Base-by-base conservation (phyloP, 1,284 basidiomycete species). In the Anthracocystis walkeri region DNA sequence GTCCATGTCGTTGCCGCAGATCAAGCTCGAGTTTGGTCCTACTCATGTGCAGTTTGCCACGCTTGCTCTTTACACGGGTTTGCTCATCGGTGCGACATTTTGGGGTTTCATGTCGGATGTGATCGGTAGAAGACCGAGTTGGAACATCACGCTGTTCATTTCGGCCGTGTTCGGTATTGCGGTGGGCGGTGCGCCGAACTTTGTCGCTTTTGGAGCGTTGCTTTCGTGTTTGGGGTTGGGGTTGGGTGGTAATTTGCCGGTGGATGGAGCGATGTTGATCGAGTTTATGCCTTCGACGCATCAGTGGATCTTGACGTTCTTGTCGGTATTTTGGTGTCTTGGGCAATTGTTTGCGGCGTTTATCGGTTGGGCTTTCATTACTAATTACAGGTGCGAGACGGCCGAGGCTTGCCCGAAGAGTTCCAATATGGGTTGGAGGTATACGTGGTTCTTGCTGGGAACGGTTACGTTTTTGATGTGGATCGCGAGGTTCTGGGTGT, bases 301-400 rank as follows among this genome's bases (percentile, higher is more conserved):
- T 54, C 59, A 90, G 87, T 90, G 89, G 88, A 88, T 90, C 40
- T 84, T 91, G 48, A 91, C 90, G 0, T 85, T 91, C n/a, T 87
- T 91, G 0, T 90, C 89, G 10, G 87, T 88, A 29, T 91, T 89
- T 88, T 91, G 90, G 90, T 89, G 89, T 18, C 78, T 90, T 23
- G 90, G 90, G 1, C 89, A 90, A 74, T 85, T 90, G 29, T 78
- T 84, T 58, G 84, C 81, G 6, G 75, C 78, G 11, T 58, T 83
- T 29, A 79, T 84, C 45, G 79, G 77, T 3, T 82, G 82, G 81
- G 79, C 78, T 1, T 88, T 89, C 76, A 89, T 90, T 63, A 86
- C 86, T 21, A 88, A 88, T 72, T 89, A 66, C 60, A 27, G 64
- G n/a, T 81, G 72, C 81, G 70, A 61, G 81, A 29, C 75, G 78